phyloP scores from a whole-genome alignment of 371 early-diverging fungal genomes.

The Mucor racemosus region DNA sequence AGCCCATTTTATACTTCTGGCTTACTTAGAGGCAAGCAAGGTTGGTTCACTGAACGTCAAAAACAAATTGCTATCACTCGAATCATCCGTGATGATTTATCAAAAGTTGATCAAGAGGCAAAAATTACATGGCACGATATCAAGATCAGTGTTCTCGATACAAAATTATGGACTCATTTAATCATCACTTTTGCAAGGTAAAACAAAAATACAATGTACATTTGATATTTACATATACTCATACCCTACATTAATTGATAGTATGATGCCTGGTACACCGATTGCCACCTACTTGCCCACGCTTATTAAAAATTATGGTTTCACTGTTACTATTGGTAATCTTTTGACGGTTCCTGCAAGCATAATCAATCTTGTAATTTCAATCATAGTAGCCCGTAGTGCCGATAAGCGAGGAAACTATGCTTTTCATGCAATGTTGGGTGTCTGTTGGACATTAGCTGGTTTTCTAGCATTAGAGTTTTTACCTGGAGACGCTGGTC shows the following conservation, averaged over 20 bases:
- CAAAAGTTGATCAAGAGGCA: slow-evolving; percentile 45
- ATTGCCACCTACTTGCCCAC: slow-evolving; percentile 55
- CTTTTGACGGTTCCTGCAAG: slow-evolving; percentile 57
- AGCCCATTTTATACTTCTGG: slow-evolving; percentile 46
- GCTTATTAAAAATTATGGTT: slow-evolving; percentile 56
- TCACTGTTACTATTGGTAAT: slow-evolving; percentile 55
- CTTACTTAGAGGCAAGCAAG: slow-evolving; percentile 38
- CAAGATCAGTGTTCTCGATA: slow-evolving; percentile 40
- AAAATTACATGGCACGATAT: slow-evolving; percentile 37
- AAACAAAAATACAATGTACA: background rate
- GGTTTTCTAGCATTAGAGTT: slow-evolving; percentile 48
- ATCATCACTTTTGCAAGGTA: slow-evolving; percentile 39
- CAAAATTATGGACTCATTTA: slow-evolving; percentile 54
- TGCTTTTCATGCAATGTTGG: slow-evolving; percentile 50
- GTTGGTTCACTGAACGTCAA: slow-evolving; percentile 49
- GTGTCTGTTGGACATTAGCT: slow-evolving; percentile 43
- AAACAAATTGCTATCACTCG: slow-evolving; percentile 58
- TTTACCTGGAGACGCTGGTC: slow-evolving; percentile 42
- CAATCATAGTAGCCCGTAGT: slow-evolving; percentile 45
- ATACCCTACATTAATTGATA: slow-evolving; percentile 31
- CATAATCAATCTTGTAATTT: slow-evolving; percentile 44
- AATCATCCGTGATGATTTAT: slow-evolving; percentile 56
- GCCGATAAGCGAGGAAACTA: slow-evolving; percentile 51
- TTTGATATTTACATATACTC: too few relatives aligned
- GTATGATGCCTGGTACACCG: slow-evolving; percentile 49